Conservation (phyloP, 371 early-diverging fungal genomes). For the Mucor piriformis region DNA sequence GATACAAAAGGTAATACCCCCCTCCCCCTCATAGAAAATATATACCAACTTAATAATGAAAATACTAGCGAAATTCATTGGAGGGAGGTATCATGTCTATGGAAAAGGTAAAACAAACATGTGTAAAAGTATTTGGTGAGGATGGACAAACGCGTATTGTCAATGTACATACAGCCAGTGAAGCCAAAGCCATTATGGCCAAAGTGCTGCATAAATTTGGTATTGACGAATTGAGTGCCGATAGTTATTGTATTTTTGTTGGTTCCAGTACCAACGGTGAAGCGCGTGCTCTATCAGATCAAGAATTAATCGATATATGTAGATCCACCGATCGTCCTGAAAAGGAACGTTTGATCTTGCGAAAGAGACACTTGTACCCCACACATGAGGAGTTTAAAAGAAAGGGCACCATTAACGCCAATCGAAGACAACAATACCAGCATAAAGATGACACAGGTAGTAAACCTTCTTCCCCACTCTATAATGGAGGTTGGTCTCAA, state of each 20-base stretch:
- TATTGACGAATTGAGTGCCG: conserved; percentile 58
- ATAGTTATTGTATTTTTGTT: conserved; percentile 67
- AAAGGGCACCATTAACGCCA: conserved; percentile 49
- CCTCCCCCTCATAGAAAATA: no score
- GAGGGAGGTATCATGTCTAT: conserved; percentile 67
- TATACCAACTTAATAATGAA: conserved; percentile 4
- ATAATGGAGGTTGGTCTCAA: conserved; percentile 1
- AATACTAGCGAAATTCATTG: conserved; percentile 39
- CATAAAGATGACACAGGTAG: neutral
- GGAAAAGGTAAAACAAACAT: conserved; percentile 70
- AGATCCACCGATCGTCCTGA: conserved; percentile 67
- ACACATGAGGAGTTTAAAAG: conserved; percentile 64
- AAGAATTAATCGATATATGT: conserved; percentile 75
- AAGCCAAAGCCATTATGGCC: conserved; percentile 59
- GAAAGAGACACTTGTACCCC: conserved; percentile 72
- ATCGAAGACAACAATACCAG: conserved; percentile 15
- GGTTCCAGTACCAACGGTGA: conserved; percentile 66
- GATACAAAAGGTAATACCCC: conserved; percentile 47
- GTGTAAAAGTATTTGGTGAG: conserved; percentile 72
- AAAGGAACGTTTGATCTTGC: conserved; percentile 75
- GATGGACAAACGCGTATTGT: conserved; percentile 70
- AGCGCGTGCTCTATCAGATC: conserved; percentile 70
- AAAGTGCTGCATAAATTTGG: conserved; percentile 72
- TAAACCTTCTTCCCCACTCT: neutral
- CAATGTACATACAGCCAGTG: conserved; percentile 59